These are phyloP conservation scores for Colletotrichum sp. DNA, from an alignment of 2,329 filamentous ascomycete species.

Conservation along the genomic window DNA sequence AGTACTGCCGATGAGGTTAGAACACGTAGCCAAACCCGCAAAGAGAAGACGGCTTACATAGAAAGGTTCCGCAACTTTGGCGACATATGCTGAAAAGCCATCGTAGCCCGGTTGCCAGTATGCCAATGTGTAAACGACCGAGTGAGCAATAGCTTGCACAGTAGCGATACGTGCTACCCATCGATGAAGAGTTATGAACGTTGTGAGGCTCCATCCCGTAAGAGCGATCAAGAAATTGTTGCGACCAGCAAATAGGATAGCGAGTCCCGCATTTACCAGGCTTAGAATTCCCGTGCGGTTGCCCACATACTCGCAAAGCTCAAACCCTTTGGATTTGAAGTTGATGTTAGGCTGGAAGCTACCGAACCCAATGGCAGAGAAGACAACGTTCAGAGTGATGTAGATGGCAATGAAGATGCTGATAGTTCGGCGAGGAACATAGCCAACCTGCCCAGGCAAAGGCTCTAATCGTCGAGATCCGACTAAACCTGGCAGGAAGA, in stretches of 20 bases:
- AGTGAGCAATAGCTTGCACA: conserved; percentile 33
- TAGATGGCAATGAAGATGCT: conserved; percentile 44
- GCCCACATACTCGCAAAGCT: conserved; percentile 37
- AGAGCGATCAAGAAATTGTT: conserved; percentile 39
- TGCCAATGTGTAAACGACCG: conserved; percentile 30
- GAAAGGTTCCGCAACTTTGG: neutral
- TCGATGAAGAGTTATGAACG: conserved; percentile 39
- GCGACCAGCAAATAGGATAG: conserved; percentile 36
- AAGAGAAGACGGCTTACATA: neutral
- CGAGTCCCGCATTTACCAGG: conserved; percentile 33
- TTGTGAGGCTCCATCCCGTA: conserved; percentile 39
- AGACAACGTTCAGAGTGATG: conserved; percentile 40
- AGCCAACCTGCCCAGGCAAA: conserved; percentile 25
- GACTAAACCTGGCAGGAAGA: conserved; percentile 27
- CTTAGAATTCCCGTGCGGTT: conserved; percentile 36
- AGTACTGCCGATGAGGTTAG: conserved; percentile 33
- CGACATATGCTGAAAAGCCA: neutral
- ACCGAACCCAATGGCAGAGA: conserved; percentile 31
- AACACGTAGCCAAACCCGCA: neutral
- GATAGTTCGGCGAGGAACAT: conserved; percentile 46
- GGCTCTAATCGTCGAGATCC: conserved; percentile 25
- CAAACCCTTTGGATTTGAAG: conserved; percentile 5
- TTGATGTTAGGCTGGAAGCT: conserved; percentile 27
- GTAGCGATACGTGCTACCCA: conserved; percentile 33
- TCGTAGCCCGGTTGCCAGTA: conserved; percentile 5